Evolutionary conservation across 352 stramenopile species (phyloP), one percentile per base, ranked within the genome.

Genomic region (Phytophthora pluvialis): DNA sequence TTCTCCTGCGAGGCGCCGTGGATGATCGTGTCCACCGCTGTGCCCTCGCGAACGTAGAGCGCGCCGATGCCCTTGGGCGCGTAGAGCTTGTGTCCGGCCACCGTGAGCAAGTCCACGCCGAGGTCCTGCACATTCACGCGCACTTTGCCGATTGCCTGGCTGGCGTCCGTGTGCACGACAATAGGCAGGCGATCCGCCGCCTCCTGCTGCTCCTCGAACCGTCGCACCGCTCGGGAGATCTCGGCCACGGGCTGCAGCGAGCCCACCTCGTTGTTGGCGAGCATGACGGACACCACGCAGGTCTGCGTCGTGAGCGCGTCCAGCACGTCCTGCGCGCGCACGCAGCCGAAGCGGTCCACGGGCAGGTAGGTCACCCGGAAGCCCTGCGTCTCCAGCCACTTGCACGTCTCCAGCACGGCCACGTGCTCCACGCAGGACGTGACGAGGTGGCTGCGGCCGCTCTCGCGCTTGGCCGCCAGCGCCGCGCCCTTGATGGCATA

Each of bases 261-360:
- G 32, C 97, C 97, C 29, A 98, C 91, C 81, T 99, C 97, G 72
- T 99, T 99, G 72, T 99, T 99, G n/a, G 97, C 96, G 16, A 98
- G 86, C 97, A 99, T 99, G 46, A 99, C 66, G 1, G 97, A 98
- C 26, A 99, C 89, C 12, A 99, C 73, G 18, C 91, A 91, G 12
- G 96, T 99, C 60, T 97, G 70, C 0, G 73, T 38, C 35, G 66
- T 84, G 35, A 99, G 77, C 0, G 94, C 90, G 9, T 73, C 68
- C 0, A 97, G 70, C 7, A 99, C 81, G 64, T 96, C 89, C 53
- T 87, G 59, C 11, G 88, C 66, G 8, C 61, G 63, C 4, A 90
- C 77, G 56, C 78, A 77, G 26, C 83, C 83, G 18, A 74, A 74
- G 32, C 64, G 48, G 50, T 91, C 78, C 33, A 92, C 83, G 11